Conservation (phyloP, 768 basidiomycete genomes). For the Mycena pura region DNA sequence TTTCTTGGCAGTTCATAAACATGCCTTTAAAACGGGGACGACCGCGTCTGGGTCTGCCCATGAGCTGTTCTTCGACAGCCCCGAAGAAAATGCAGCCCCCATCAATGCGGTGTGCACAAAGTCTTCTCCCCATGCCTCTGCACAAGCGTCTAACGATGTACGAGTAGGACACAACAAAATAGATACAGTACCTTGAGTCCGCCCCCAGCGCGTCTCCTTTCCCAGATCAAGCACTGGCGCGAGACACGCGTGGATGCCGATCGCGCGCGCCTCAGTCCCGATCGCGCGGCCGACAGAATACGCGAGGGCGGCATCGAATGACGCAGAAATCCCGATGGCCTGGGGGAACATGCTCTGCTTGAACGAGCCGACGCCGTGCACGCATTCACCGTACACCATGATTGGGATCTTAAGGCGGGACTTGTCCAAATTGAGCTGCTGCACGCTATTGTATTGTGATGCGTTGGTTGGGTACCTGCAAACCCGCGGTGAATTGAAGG, state of each 20-base stretch:
- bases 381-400: slow-evolving; percentile 33
- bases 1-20: not conserved
- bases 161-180: not conserved
- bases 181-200: slow-evolving; percentile 27
- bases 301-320: slow-evolving; percentile 28
- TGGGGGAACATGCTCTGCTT: slow-evolving; percentile 35
- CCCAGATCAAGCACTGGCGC: slow-evolving; percentile 35
- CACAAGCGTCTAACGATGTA: not conserved
- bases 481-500: not conserved
- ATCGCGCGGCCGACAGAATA: slow-evolving; percentile 32
- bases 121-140: slow-evolving; percentile 37
- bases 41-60: slow-evolving; percentile 35
- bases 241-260: slow-evolving; percentile 34
- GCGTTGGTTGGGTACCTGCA: slow-evolving; percentile 28
- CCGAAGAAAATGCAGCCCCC: slow-evolving; percentile 33
- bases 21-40: slow-evolving; percentile 33
- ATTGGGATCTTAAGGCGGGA: slow-evolving; percentile 32
- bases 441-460: slow-evolving; percentile 30
- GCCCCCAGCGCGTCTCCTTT: slow-evolving; percentile 35
- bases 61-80: slow-evolving; percentile 33
- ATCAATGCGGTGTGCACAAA: slow-evolving; percentile 32
- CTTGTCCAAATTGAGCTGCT: slow-evolving; percentile 28
- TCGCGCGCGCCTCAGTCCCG: slow-evolving; percentile 31
- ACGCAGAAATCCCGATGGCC: slow-evolving; percentile 29
- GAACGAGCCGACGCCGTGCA: slow-evolving; percentile 35